phyloP scores from a whole-genome alignment of 768 basidiomycete species.

The Tulasnella sp. region DNA sequence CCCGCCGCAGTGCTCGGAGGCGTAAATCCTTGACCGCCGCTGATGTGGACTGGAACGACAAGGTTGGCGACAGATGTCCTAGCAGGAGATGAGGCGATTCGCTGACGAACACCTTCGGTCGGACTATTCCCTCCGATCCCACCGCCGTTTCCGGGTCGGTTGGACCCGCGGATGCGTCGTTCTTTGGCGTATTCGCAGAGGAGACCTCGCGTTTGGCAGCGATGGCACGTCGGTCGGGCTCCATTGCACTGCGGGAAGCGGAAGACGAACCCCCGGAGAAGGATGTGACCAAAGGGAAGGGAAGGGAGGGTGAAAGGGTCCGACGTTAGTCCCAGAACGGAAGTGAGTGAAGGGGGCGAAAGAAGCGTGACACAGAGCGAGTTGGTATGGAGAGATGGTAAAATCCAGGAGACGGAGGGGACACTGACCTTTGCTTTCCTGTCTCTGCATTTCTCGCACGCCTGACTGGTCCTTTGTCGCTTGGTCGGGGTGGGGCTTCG shows the following conservation, averaged over 20 bases:
- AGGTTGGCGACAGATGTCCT: neutral
- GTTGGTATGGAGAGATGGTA: too few relatives aligned
- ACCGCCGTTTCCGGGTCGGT: conserved; percentile 4
- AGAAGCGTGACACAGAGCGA: neutral
- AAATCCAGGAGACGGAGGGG: too few relatives aligned
- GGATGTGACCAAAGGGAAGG: neutral
- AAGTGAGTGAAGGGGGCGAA: neutral
- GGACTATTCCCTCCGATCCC: neutral
- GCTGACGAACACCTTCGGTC: neutral
- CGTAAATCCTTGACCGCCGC: neutral
- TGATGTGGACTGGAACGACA: neutral
- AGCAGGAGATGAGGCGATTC: conserved; percentile 1
- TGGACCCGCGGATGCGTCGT: conserved; percentile 20
- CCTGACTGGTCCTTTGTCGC: conserved; percentile 23
- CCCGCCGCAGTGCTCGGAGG: neutral
- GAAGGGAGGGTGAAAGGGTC: neutral
- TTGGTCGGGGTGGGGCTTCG: conserved; percentile 17
- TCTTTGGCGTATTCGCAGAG: conserved; percentile 19
- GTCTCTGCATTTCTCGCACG: conserved; percentile 25
- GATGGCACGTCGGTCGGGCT: conserved; percentile 21
- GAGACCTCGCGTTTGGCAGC: conserved; percentile 19
- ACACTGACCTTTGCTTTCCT: conserved; percentile 25
- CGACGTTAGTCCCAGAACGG: neutral
- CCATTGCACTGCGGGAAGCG: conserved; percentile 19
- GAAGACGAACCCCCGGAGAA: too few relatives aligned